Base-by-base conservation (phyloP, 441 rosid genomes). In the Metrosideros polymorpha region DNA sequence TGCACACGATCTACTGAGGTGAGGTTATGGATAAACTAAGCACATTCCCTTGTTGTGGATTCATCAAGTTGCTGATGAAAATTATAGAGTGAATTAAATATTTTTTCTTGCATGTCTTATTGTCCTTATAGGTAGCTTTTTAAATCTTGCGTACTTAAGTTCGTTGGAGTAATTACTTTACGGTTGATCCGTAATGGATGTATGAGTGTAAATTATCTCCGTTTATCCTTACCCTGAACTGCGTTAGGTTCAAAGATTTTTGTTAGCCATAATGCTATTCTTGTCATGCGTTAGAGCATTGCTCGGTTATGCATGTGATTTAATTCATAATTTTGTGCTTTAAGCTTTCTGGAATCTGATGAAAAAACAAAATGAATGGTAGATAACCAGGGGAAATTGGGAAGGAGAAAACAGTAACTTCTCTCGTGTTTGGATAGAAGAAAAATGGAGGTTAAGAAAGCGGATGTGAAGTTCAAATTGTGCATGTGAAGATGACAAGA, bases 1-100 rank as follows among this genome's bases (percentile, higher is more conserved):
- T 93, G 98, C 92, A 90, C 86, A 88, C 97, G 93, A 86, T 91
- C 95, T 86, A 90, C 97, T 30, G 99, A 98, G 99, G 99, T 95
- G 88, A 87, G 91, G 50, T 85, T 88, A 79, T 82, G 86, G 30
- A 57, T 85, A 77, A 82, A 87, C 85, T 85, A 76, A 75, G 84
- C 85, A 84, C 85, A 66, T 82, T 84, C 75, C 83, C 52, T 61
- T 89, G 52, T 24, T 12, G 15, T 53, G 76, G 30, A 66, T 75
- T 32, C 59, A 39, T 52, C 43, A 3, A 50, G 57, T 71, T 39
- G 79, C 79, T 22, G 39, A 39, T 71, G 47, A 71, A 71, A 71
- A 24, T 39, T n/a, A 39, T 71, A 39, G 47, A 71, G 79, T 39
- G 49, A 71, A 71, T 22, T 71, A 71, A 39, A 32, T 9, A 18